Conservation (phyloP, 2,329 filamentous ascomycete genomes). For the Capronia americana region DNA sequence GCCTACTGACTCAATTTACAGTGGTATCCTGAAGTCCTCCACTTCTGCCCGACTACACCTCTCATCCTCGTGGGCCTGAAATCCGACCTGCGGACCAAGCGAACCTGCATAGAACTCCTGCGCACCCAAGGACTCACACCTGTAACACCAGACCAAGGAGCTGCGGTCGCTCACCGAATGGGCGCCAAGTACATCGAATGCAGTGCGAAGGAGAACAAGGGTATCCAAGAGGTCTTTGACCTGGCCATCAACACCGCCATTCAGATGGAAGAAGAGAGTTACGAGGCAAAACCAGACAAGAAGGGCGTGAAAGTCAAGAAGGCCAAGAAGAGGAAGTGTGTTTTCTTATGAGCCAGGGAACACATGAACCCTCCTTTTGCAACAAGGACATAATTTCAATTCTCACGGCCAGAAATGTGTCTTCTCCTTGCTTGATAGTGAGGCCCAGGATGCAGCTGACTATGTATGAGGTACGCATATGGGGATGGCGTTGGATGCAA, state of each 20-base stretch:
- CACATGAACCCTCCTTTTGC: not conserved
- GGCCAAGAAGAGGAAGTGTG: constrained; percentile 86
- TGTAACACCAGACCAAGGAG: constrained; percentile 88
- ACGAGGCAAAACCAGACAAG: constrained; percentile 46
- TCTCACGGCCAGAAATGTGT: constrained; percentile 26
- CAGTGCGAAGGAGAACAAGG: constrained; percentile 95
- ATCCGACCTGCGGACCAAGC: constrained; percentile 93
- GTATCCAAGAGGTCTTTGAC: constrained; percentile 96
- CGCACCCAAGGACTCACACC: constrained; percentile 97
- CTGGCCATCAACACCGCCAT: constrained; percentile 89
- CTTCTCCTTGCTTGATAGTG: constrained; percentile 13
- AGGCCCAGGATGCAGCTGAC: not conserved
- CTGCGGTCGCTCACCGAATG: constrained; percentile 90
- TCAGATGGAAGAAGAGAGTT: constrained; percentile 72
- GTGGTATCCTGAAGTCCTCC: constrained; percentile 99
- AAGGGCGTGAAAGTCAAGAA: constrained; percentile 56
- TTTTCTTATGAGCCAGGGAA: constrained; percentile 66
- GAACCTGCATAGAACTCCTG: constrained; percentile 96
- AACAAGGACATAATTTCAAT: constrained; percentile 8
- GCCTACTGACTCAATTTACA: constrained; percentile 48
- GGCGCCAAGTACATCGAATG: constrained; percentile 96
- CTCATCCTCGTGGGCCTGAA: constrained; percentile 96
- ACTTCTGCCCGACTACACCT: constrained; percentile 97
- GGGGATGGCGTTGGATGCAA: constrained; percentile 24
- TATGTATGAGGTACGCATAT: constrained; percentile 24